These are phyloP conservation scores for Astrocystis sublimbata DNA, from an alignment of 495 filamentous ascomycete species.

Conservation along the genomic window DNA sequence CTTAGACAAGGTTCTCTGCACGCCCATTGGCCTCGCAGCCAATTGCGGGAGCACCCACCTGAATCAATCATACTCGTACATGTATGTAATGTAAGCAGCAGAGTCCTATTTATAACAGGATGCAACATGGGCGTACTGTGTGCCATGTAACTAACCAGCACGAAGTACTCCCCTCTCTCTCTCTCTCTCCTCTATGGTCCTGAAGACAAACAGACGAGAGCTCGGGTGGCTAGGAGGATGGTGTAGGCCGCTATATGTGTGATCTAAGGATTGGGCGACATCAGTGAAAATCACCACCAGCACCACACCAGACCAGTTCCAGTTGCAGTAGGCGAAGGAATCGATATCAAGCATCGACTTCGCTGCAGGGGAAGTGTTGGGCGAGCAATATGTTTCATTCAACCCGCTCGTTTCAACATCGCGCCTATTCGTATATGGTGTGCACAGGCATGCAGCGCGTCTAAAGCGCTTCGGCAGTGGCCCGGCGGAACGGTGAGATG, in stretches of 20 bases:
- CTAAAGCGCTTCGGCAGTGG: slow-evolving; percentile 20
- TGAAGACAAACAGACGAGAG: background rate
- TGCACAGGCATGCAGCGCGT: slow-evolving; percentile 10
- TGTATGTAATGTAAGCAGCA: no score
- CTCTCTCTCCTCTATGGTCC: no score
- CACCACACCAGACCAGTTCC: background rate
- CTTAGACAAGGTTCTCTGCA: slow-evolving; percentile 12
- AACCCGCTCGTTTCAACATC: slow-evolving; percentile 5
- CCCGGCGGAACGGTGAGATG: slow-evolving; percentile 16
- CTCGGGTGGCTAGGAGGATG: background rate
- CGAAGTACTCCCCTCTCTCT: no score
- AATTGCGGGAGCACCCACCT: slow-evolving; percentile 7
- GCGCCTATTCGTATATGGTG: slow-evolving; percentile 15
- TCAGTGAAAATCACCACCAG: background rate
- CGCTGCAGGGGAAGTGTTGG: slow-evolving; percentile 15
- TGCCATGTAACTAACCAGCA: slow-evolving; percentile 9
- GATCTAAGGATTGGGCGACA: slow-evolving; percentile 9
- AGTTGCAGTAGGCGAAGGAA: slow-evolving; percentile 4
- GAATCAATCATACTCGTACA: slow-evolving; percentile 3
- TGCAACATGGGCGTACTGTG: slow-evolving; percentile 1
- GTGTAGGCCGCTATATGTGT: background rate
- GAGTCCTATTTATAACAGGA: slow-evolving; percentile 19
- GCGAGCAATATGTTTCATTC: slow-evolving; percentile 1
- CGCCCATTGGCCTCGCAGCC: slow-evolving; percentile 5
- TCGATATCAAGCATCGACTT: background rate